These are phyloP conservation scores for Lentinula raphanica DNA, from an alignment of 768 basidiomycete species.

Conservation along the genomic window DNA sequence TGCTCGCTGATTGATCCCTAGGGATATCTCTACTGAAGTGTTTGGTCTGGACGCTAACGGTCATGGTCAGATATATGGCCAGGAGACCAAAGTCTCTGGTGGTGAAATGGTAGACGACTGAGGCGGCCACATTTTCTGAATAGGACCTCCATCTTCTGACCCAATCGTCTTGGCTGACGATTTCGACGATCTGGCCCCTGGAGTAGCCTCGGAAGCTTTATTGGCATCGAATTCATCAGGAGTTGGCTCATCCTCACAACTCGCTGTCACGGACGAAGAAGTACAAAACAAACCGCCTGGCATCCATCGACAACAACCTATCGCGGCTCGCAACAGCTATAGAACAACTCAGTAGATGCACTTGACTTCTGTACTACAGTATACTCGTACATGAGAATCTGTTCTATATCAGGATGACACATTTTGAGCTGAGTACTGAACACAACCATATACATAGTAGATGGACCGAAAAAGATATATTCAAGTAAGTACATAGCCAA, in stretches of 20 bases:
- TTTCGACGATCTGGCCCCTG: too few relatives aligned
- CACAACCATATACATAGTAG: too few relatives aligned
- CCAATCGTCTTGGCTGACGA: neutral
- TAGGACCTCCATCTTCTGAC: constrained; percentile 8
- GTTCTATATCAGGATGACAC: too few relatives aligned
- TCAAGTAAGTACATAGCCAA: too few relatives aligned
- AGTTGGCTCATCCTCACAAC: neutral
- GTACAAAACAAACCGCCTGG: constrained; percentile 24
- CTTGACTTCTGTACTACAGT: too few relatives aligned
- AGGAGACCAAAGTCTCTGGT: neutral
- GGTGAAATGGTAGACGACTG: constrained; percentile 10
- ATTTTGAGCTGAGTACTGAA: too few relatives aligned
- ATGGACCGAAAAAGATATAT: too few relatives aligned
- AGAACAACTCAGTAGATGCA: constrained; percentile 18
- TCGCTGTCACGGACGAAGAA: constrained; percentile 21
- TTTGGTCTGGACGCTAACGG: neutral
- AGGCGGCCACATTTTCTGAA: constrained; percentile 9
- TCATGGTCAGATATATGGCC: neutral
- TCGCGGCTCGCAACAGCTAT: too few relatives aligned
- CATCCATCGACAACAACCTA: constrained; percentile 31
- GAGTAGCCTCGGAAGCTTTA: neutral
- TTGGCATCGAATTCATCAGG: neutral
- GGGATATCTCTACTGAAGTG: neutral
- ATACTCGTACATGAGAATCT: too few relatives aligned
- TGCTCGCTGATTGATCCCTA: neutral